These are phyloP conservation scores for Melanomma pulvis-pyrius DNA, from an alignment of 495 filamentous ascomycete species.

Conservation along the genomic window DNA sequence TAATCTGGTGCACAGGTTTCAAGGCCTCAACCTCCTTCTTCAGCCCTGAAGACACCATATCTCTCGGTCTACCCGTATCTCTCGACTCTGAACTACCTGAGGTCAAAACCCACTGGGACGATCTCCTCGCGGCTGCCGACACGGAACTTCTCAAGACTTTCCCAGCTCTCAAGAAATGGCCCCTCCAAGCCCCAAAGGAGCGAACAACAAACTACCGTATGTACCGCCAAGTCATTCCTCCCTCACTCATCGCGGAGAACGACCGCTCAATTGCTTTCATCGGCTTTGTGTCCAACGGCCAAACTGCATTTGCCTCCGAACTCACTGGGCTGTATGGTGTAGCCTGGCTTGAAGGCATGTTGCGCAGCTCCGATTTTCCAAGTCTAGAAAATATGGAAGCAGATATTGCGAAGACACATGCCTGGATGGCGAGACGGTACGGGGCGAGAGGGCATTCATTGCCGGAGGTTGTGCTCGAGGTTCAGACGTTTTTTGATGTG, in stretches of 20 bases:
- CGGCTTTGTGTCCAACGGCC: slow-evolving; percentile 14
- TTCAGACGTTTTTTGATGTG: slow-evolving; percentile 21
- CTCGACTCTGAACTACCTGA: not conserved
- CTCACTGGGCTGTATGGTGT: slow-evolving; percentile 17
- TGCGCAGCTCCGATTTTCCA: not conserved
- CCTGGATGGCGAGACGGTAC: slow-evolving; percentile 25
- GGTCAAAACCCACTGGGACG: not conserved
- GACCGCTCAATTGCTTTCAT: slow-evolving; percentile 19
- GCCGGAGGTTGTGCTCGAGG: slow-evolving; percentile 22
- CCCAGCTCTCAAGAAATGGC: slow-evolving; percentile 2
- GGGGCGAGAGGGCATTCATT: not conserved
- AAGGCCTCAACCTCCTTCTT: slow-evolving; percentile 14
- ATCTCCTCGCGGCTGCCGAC: not conserved
- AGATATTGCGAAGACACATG: slow-evolving; percentile 12
- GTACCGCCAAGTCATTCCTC: slow-evolving; percentile 21
- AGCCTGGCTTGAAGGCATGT: slow-evolving; percentile 21
- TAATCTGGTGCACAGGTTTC: slow-evolving; percentile 22
- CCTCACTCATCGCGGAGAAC: not conserved
- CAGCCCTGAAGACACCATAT: not conserved
- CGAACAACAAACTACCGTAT: slow-evolving; percentile 17
- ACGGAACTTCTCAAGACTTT: not conserved
- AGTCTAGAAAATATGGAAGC: slow-evolving; percentile 13
- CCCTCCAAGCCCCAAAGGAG: not conserved
- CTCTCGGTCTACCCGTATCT: slow-evolving; percentile 9
- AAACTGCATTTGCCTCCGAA: slow-evolving; percentile 20